Percentiles rank a stretch among this genome's conserved stretches.
Evolutionary conservation across 805 yeast species (phyloP).

Genomic region (Saccharomyces kudriavzevii): DNA sequence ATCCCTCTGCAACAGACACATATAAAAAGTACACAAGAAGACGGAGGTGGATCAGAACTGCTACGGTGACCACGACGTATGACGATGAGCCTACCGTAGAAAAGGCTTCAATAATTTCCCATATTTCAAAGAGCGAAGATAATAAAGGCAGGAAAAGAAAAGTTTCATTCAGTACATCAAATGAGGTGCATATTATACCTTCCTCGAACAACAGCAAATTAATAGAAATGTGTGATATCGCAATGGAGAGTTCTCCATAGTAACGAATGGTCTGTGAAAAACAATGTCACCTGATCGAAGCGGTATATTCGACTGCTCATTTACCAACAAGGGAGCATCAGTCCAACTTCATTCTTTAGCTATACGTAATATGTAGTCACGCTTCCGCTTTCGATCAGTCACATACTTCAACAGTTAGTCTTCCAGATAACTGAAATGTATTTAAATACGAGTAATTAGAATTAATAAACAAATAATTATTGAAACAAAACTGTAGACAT

Average conservation of each 20-base stretch:
- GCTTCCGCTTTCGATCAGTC: not conserved
- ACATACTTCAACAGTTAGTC: not conserved
- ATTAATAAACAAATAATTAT: not conserved
- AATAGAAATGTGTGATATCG: not conserved
- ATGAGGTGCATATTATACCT: slow-evolving; percentile 24
- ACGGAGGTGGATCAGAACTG: slow-evolving; percentile 93
- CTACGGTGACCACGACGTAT: slow-evolving; percentile 52
- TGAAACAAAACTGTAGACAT: not conserved
- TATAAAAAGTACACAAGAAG: slow-evolving; percentile 88
- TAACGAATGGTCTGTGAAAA: not conserved
- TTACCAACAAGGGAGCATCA: not conserved
- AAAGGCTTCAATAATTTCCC: not conserved
- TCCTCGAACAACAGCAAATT: not conserved
- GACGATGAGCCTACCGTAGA: slow-evolving; percentile 1
- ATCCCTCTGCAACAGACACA: slow-evolving; percentile 79
- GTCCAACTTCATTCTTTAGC: not conserved
- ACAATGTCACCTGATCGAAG: no score
- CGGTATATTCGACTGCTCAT: no score
- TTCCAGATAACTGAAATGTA: not conserved
- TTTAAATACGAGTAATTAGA: not conserved
- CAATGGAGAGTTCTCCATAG: not conserved
- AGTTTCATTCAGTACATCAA: slow-evolving; percentile 27
- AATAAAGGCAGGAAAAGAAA: slow-evolving; percentile 15
- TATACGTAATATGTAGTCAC: no score
- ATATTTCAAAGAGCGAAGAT: slow-evolving; percentile 2